Evolutionary conservation across 2,329 filamentous ascomycete genomes (phyloP), one percentile per base, ranked within the genome.

Genomic region (Fusarium austroafricanum): DNA sequence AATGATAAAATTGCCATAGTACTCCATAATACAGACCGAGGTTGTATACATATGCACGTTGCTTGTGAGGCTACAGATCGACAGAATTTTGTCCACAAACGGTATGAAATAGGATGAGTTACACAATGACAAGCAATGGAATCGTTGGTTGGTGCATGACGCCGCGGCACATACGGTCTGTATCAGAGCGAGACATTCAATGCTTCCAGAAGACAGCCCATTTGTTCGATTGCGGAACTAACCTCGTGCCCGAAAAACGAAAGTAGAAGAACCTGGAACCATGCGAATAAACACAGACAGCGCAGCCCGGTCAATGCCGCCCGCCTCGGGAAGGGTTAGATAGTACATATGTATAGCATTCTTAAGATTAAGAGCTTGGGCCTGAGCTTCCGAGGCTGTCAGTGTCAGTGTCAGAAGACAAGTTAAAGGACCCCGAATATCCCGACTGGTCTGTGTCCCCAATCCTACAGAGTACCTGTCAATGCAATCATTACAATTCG

Each of bases 171-270:
- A 31, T 35, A 17, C 33, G 33, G 15, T 35, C 33, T 35, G 44
- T 10, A 42, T 33, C 12, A 12, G 44, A 40, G 9, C 9, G 14
- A 50, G 47, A 49, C 45, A 50, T 18, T 26, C 11, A 26, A 63
- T 63, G 61, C 57, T 69, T 69, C 66, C 62, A 69, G 66, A 69
- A 69, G 33, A 47, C 40, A 14, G 45, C 18, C 15, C 9, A 55
- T 51, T 39, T 67, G 33, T 67, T 69, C 65, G 55, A 65, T 44
- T 51, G 52, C 37, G 39, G 55, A 40, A 31, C 35, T 15, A 35
- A 53, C 28, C 39, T 55, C 51, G 45, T 53, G 31, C 43, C 56
- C 54, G 40, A 4, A 37, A 59, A 28, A 14, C 17, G 6, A 17
- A 33, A 17, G 11, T 14, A 12, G 31, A 33, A 33, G 31, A 61